Evolutionary conservation across 1,284 basidiomycete species (phyloP).

Genomic region (Cutaneotrichosporon dermatis): DNA sequence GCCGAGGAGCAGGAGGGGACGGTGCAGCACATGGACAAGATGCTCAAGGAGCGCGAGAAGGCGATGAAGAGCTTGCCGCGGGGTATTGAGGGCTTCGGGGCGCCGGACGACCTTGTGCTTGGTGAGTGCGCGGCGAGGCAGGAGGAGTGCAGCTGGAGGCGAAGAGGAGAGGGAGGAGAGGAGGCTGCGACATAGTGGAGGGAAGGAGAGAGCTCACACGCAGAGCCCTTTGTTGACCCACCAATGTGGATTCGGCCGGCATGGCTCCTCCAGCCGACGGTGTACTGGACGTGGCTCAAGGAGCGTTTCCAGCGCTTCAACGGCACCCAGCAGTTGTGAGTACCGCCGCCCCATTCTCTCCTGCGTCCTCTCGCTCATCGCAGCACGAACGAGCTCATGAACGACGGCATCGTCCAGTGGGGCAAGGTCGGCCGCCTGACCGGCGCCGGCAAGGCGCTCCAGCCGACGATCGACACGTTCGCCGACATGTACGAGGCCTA

Average conservation of each 20-base stretch:
- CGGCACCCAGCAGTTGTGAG: background rate
- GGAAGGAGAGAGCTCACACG: background rate
- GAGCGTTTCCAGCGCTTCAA: constrained; percentile 3
- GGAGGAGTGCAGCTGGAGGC: too few relatives aligned
- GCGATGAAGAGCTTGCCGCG: constrained; percentile 7
- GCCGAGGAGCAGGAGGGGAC: background rate
- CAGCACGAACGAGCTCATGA: background rate
- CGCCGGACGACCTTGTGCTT: constrained; percentile 1
- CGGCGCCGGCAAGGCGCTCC: background rate
- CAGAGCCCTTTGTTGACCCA: constrained; percentile 16
- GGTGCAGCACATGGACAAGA: constrained; percentile 12
- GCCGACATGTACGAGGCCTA: constrained; percentile 6
- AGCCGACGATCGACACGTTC: background rate
- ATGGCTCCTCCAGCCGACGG: constrained; percentile 1
- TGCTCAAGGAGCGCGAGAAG: constrained; percentile 10
- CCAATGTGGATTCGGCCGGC: background rate
- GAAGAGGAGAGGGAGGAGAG: too few relatives aligned
- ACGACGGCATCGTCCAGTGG: background rate
- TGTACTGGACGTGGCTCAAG: background rate
- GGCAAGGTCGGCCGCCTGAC: background rate
- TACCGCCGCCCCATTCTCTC: background rate
- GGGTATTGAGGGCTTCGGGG: constrained; percentile 4
- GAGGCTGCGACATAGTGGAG: too few relatives aligned
- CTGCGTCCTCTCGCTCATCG: background rate
- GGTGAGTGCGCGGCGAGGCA: constrained; percentile 6